Percentiles rank a stretch among this genome's conserved stretches.
Evolutionary conservation across 352 stramenopile species (phyloP).

Genomic region (Phytopythium kandeliae): DNA sequence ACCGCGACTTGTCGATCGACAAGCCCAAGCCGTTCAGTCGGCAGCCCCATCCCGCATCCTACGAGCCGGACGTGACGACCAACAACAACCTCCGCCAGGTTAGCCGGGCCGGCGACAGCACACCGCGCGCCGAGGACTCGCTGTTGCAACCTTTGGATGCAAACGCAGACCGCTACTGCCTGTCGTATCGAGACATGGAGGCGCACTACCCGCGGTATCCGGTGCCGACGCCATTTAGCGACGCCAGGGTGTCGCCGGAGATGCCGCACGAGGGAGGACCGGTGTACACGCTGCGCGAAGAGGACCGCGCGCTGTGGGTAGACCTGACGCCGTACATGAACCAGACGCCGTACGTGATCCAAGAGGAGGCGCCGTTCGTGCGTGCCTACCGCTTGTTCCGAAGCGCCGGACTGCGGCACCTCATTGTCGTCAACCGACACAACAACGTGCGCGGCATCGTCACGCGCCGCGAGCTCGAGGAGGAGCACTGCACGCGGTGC

Average conservation of each 20-base stretch:
- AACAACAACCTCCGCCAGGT: constrained; percentile 14
- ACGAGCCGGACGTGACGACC: constrained; percentile 22
- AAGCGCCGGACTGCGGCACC: constrained; percentile 93
- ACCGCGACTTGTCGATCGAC: constrained; percentile 48
- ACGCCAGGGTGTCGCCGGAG: constrained; percentile 12
- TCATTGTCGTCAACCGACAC: constrained; percentile 90
- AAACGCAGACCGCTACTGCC: constrained; percentile 36
- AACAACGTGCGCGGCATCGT: constrained; percentile 91
- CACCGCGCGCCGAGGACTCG: constrained; percentile 34
- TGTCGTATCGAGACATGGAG: constrained; percentile 84
- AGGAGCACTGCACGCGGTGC: constrained; percentile 74
- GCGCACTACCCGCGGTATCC: constrained; percentile 79
- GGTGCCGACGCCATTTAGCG: constrained; percentile 36
- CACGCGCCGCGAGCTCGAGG: constrained; percentile 76
- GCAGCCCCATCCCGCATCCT: constrained; percentile 49
- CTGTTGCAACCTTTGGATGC: constrained; percentile 23
- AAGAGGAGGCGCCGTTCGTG: constrained; percentile 93
- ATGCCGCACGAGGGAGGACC: constrained; percentile 24
- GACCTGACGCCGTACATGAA: constrained; percentile 98
- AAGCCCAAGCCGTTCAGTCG: constrained; percentile 77
- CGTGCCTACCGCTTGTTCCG: constrained; percentile 97
- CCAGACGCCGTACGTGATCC: constrained; percentile 94
- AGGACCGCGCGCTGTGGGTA: constrained; percentile 90
- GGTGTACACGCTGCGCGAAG: constrained; percentile 56
- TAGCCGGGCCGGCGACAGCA: constrained; percentile 21